These are phyloP conservation scores for Penicillium sp. DNA, from an alignment of 2,329 filamentous ascomycete genomes.

Conservation along the genomic window DNA sequence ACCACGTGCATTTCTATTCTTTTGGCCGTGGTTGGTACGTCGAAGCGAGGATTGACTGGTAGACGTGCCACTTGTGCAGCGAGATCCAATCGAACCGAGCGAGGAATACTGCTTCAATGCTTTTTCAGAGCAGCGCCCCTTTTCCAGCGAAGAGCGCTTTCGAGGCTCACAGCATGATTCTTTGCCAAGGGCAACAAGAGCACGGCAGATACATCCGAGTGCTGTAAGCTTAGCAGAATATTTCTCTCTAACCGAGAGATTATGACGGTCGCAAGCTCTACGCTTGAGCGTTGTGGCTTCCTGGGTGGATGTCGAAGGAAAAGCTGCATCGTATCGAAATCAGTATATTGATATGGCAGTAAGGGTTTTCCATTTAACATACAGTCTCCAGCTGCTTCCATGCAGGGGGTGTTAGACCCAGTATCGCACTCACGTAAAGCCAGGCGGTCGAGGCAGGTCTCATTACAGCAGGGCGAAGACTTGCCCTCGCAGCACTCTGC, in stretches of 20 bases:
- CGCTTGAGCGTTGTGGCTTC: neutral
- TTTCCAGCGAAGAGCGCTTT: constrained; percentile 4
- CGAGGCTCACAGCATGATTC: constrained; percentile 50
- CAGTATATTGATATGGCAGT: neutral
- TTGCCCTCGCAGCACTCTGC: constrained; percentile 31
- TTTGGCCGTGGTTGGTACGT: neutral
- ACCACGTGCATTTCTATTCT: neutral
- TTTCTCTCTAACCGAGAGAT: constrained; percentile 32
- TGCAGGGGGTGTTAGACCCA: neutral
- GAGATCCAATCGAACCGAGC: constrained; percentile 13
- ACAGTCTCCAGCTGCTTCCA: neutral
- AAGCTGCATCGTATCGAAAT: neutral
- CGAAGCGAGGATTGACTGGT: neutral
- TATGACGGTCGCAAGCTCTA: constrained; percentile 41
- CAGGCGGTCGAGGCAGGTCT: constrained; percentile 45
- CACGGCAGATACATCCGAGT: constrained; percentile 55
- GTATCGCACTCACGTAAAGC: constrained; percentile 44
- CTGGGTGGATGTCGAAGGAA: neutral
- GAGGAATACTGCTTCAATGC: neutral
- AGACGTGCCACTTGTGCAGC: neutral
- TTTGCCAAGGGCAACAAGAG: constrained; percentile 51
- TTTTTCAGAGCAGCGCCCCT: constrained; percentile 3
- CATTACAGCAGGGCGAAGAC: constrained; percentile 43
- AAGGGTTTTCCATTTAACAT: neutral
- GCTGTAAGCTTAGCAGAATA: constrained; percentile 48